Percentiles rank a stretch among this genome's conserved stretches.
Evolutionary conservation across 768 basidiomycete species (phyloP).

Genomic region (Collybia sp.): DNA sequence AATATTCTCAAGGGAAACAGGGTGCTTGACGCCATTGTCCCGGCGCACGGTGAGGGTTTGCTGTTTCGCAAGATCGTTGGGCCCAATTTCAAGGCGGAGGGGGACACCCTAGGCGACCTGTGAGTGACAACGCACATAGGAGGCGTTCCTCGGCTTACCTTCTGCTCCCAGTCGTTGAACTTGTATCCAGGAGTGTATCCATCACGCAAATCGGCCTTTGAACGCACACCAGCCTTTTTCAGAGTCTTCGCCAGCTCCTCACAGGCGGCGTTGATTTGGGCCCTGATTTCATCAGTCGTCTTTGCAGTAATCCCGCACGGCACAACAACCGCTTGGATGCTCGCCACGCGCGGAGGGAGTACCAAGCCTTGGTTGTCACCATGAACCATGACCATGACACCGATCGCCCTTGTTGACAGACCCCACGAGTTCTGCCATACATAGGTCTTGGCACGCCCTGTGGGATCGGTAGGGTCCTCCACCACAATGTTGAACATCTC

Average conservation of each 20-base stretch:
- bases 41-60: constrained; percentile 86
- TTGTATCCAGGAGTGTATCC: constrained; percentile 99
- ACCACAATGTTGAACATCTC: constrained; percentile 99
- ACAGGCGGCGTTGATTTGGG: constrained; percentile 71
- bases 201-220: constrained; percentile 89
- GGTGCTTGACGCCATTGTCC: constrained; percentile 44
- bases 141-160: constrained; percentile 43
- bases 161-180: constrained; percentile 99
- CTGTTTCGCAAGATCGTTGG: constrained; percentile 79
- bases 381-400: constrained; percentile 99
- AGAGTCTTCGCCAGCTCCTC: constrained; percentile 72
- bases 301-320: constrained; percentile 94
- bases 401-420: constrained; percentile 90
- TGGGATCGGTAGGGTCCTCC: constrained; percentile 82
- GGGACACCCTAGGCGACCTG: constrained; percentile 76
- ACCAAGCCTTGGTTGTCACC: constrained; percentile 98
- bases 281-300: constrained; percentile 63
- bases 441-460: constrained; percentile 62
- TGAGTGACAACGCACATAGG: constrained; percentile 1
- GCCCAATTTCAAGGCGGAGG: constrained; percentile 94
- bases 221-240: constrained; percentile 69
- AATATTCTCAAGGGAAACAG: constrained; percentile 38
- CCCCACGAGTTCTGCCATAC: constrained; percentile 99
- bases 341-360: constrained; percentile 95
- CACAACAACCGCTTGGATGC: constrained; percentile 84